phyloP scores from a whole-genome alignment of 345 rosid genomes.

The Lepidium sativum region DNA sequence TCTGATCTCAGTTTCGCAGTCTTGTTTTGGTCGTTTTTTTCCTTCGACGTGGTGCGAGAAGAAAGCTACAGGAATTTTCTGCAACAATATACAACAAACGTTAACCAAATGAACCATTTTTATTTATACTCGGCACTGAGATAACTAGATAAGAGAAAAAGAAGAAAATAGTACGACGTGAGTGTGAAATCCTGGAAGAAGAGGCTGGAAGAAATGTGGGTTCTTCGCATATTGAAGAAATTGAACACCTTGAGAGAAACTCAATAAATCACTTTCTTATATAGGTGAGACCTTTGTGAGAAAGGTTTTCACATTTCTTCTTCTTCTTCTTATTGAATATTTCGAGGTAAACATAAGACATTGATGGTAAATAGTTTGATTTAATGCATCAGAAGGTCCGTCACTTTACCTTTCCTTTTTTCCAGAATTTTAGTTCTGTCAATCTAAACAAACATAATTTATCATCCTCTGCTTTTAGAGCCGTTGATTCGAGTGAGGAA shows the following conservation, averaged over 20 bases:
- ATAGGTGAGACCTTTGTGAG: neutral
- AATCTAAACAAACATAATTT: neutral
- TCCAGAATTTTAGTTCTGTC: neutral
- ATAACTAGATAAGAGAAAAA: neutral
- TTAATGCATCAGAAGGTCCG: neutral
- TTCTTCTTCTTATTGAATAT: neutral
- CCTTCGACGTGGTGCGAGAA: slow-evolving; percentile 4
- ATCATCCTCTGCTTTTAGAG: slow-evolving; percentile 4
- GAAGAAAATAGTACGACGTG: slow-evolving; percentile 14
- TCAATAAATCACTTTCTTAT: neutral
- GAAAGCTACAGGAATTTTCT: slow-evolving; percentile 22
- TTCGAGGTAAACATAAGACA: neutral
- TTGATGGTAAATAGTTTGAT: neutral
- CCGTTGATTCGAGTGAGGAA: slow-evolving; percentile 14
- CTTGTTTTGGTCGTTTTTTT: slow-evolving; percentile 4
- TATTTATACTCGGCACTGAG: neutral
- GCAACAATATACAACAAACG: neutral
- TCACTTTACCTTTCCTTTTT: neutral
- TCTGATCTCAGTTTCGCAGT: slow-evolving; percentile 16
- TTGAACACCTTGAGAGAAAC: neutral
- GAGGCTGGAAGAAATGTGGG: slow-evolving; percentile 22
- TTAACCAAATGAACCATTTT: neutral
- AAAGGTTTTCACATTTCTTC: neutral
- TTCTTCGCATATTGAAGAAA: neutral
- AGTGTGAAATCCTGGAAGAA: slow-evolving; percentile 13